These are phyloP conservation scores for Salvia sclarea DNA, from an alignment of 305 asterid genomes.

Conservation along the genomic window DNA sequence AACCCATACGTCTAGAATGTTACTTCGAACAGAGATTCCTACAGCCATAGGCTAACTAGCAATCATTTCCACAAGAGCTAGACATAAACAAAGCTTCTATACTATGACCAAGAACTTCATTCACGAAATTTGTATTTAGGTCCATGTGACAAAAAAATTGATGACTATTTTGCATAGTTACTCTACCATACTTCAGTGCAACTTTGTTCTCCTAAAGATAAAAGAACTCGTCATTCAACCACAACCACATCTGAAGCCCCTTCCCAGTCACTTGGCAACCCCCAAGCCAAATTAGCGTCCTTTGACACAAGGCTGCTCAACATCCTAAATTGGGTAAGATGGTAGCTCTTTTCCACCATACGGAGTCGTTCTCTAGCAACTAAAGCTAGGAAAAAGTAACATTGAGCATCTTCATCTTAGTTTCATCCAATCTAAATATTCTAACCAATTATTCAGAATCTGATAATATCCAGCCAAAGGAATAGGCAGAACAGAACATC, in stretches of 20 bases:
- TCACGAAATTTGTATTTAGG: not conserved
- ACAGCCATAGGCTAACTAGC: not conserved
- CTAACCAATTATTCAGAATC: not conserved
- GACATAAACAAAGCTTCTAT: not conserved
- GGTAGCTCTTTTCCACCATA: not conserved
- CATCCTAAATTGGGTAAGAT: not conserved
- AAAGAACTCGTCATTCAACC: not conserved
- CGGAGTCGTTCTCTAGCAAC: not conserved
- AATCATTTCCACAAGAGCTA: no score
- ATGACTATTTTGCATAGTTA: not conserved
- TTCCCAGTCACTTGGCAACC: not conserved
- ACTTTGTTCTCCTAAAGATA: not conserved
- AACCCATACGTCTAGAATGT: not conserved
- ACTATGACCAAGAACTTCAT: not conserved
- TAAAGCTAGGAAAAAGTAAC: not conserved
- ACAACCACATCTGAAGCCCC: not conserved
- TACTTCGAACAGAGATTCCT: not conserved
- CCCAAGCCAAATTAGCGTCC: not conserved
- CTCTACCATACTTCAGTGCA: not conserved
- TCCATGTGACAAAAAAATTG: not conserved
- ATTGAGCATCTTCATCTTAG: not conserved
- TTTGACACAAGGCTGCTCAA: not conserved
- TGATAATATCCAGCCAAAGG: not conserved
- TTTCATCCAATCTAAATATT: not conserved
- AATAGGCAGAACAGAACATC: not conserved